phyloP scores from a whole-genome alignment of 2,329 filamentous ascomycete genomes.

The Rhinocladiella mackenziei region DNA sequence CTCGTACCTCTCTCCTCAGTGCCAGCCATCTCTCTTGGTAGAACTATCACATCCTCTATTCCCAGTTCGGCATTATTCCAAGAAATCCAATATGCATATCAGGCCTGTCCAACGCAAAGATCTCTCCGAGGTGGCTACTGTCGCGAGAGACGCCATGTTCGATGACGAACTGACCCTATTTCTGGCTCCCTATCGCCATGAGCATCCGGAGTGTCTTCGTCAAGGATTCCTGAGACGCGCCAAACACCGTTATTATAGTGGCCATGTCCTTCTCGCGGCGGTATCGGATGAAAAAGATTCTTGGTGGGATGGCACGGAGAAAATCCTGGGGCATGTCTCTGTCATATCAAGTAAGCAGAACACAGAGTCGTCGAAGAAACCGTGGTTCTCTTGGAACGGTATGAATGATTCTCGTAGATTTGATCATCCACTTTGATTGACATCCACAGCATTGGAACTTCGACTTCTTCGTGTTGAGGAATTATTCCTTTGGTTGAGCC shows the following conservation, averaged over 20 bases:
- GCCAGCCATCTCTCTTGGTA: too few species aligned
- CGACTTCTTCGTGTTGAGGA: slow-evolving; percentile 17
- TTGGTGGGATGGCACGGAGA: slow-evolving; percentile 18
- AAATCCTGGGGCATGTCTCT: slow-evolving; percentile 24
- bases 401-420: background rate
- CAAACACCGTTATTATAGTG: slow-evolving; percentile 22
- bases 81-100: slow-evolving; percentile 28
- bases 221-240: slow-evolving; percentile 19
- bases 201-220: slow-evolving; percentile 24
- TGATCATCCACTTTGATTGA: background rate
- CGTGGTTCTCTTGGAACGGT: slow-evolving; percentile 18
- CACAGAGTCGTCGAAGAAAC: background rate
- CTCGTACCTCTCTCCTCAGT: too few species aligned
- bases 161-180: slow-evolving; percentile 25
- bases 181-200: slow-evolving; percentile 21
- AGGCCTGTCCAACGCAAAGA: slow-evolving; percentile 20
- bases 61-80: too few species aligned
- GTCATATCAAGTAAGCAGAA: slow-evolving; percentile 8
- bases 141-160: slow-evolving; percentile 22
- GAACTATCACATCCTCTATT: too few species aligned
- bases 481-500: slow-evolving; percentile 14
- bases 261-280: slow-evolving; percentile 20
- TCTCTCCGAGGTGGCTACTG: slow-evolving; percentile 19
- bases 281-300: slow-evolving; percentile 22
- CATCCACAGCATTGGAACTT: slow-evolving; percentile 18